Conservation (phyloP, 2,329 filamentous ascomycete species). For the Aspergillus chevalieri region DNA sequence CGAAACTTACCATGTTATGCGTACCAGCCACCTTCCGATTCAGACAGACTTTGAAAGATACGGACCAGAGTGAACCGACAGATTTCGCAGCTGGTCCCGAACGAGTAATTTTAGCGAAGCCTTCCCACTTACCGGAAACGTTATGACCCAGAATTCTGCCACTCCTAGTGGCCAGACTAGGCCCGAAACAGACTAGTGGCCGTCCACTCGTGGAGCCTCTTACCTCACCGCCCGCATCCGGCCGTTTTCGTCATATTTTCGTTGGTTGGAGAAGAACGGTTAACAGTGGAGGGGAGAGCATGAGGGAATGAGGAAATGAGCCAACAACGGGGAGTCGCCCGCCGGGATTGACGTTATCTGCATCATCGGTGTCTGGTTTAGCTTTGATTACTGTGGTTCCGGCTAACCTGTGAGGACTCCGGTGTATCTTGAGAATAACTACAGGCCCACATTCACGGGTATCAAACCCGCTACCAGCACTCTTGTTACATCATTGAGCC, state of each 20-base stretch:
- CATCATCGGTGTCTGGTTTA: not conserved
- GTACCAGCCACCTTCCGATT: too few relatives aligned
- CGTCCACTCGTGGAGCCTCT: not conserved
- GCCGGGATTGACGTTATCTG: not conserved
- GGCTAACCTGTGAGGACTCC: not conserved
- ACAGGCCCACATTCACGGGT: conserved; percentile 17
- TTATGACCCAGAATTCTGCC: not conserved
- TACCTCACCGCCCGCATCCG: not conserved
- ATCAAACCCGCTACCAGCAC: conserved; percentile 7
- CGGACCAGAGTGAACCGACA: not conserved
- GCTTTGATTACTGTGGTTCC: not conserved
- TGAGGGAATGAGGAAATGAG: not conserved
- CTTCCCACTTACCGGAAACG: not conserved
- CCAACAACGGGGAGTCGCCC: not conserved
- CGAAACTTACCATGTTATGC: conserved; percentile 3
- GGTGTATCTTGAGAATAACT: conserved; percentile 1
- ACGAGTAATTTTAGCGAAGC: not conserved
- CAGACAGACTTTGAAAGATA: not conserved
- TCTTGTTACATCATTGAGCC: conserved; percentile 8
- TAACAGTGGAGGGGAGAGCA: not conserved
- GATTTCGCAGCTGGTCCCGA: not conserved
- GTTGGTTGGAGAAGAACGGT: not conserved
- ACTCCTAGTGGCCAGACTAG: not conserved
- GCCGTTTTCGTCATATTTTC: conserved; percentile 1
- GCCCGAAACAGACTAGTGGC: not conserved